Evolutionary conservation across 768 basidiomycete species (phyloP).

Genomic region (Leccinum disarticulatum): DNA sequence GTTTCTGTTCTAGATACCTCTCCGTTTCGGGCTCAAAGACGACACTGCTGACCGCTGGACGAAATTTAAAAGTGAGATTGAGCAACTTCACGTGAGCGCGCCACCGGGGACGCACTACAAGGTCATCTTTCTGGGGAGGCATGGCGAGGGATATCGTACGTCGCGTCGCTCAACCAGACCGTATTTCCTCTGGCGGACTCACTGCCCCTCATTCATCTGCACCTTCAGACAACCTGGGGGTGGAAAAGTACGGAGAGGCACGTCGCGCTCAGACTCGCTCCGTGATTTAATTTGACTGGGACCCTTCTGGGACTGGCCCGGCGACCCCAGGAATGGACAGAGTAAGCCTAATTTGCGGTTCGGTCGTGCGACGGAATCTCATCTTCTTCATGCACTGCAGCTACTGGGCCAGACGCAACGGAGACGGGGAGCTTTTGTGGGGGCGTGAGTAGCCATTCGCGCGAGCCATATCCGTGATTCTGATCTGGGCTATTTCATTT

Average conservation of each 20-base stretch:
- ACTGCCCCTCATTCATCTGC: slow-evolving; percentile 52
- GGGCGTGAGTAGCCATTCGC: slow-evolving; percentile 56
- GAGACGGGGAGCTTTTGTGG: slow-evolving; percentile 70
- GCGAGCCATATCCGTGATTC: background rate
- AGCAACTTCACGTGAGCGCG: slow-evolving; percentile 44
- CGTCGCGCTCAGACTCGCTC: slow-evolving; percentile 4
- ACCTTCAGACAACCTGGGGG: slow-evolving; percentile 66
- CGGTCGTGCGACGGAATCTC: background rate
- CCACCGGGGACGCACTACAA: slow-evolving; percentile 49
- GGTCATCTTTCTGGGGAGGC: slow-evolving; percentile 64
- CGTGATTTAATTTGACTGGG: background rate
- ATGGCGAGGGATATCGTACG: slow-evolving; percentile 75
- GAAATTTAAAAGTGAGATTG: slow-evolving; percentile 42
- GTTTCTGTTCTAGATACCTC: slow-evolving; percentile 43
- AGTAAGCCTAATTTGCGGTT: slow-evolving; percentile 37
- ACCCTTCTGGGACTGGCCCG: background rate
- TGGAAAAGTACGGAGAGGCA: slow-evolving; percentile 58
- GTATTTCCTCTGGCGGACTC: background rate
- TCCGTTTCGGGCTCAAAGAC: slow-evolving; percentile 60
- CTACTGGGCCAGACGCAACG: slow-evolving; percentile 61
- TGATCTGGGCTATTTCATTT: background rate
- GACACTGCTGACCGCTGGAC: slow-evolving; percentile 50
- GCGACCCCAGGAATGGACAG: slow-evolving; percentile 51
- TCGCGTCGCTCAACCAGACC: slow-evolving; percentile 25
- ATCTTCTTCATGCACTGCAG: background rate